Percentiles rank a stretch among this genome's conserved stretches.
Conservation (phyloP, 352 stramenopile genomes). For the Phytophthora pinifolia region DNA sequence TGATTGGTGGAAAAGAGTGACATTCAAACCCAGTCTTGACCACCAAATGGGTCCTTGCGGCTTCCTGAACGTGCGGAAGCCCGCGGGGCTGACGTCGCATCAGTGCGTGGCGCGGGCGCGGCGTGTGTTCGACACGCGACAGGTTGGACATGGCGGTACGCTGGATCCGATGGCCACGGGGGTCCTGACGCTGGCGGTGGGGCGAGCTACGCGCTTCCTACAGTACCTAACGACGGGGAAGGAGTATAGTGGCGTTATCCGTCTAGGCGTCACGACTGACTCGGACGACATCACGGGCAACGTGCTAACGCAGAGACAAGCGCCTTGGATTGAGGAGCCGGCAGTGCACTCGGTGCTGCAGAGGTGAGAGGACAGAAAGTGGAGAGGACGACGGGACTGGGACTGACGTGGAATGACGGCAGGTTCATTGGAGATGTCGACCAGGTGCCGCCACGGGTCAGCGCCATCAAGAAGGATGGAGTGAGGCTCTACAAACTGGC, state of each 20-base stretch:
- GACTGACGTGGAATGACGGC: constrained; percentile 8
- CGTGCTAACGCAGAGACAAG: constrained; percentile 48
- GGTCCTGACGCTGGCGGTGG: constrained; percentile 79
- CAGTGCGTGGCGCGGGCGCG: constrained; percentile 70
- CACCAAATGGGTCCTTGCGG: constrained; percentile 21
- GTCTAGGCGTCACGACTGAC: constrained; percentile 77
- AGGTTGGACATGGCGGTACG: constrained; percentile 81
- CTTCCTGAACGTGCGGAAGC: constrained; percentile 86
- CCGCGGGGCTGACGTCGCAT: constrained; percentile 74
- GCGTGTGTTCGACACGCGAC: constrained; percentile 68
- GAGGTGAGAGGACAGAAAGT: constrained; percentile 29
- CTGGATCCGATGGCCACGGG: constrained; percentile 90
- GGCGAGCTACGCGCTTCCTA: constrained; percentile 82
- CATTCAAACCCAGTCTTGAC: too few relatives aligned
- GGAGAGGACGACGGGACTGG: neutral
- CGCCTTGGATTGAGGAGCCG: constrained; percentile 55
- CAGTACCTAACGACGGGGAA: constrained; percentile 72
- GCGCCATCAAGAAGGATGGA: constrained; percentile 78
- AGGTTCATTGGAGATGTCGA: constrained; percentile 81
- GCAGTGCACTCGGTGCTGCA: constrained; percentile 40
- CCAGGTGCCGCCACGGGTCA: constrained; percentile 76
- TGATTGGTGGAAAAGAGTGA: constrained; percentile 13
- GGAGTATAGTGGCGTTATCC: constrained; percentile 73
- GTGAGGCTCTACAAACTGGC: constrained; percentile 80
- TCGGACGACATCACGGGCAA: constrained; percentile 83